phyloP scores from a whole-genome alignment of 2,329 filamentous ascomycete species.

The Raffaelea ambrosiae region DNA sequence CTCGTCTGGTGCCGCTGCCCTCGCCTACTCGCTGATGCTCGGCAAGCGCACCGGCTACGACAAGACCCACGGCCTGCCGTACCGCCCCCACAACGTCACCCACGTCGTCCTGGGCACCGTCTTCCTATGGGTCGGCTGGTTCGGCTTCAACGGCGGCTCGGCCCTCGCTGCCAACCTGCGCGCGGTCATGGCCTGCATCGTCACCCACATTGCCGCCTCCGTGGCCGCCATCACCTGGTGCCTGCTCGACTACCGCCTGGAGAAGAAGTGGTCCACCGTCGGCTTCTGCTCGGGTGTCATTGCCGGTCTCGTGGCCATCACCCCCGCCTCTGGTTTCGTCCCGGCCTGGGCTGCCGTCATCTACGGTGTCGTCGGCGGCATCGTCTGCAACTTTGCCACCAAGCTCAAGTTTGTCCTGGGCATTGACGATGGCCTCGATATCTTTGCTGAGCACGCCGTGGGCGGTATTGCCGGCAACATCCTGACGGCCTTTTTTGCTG shows the following conservation, averaged over 20 bases:
- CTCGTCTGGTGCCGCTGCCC: conserved; percentile 60
- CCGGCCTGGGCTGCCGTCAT: conserved; percentile 54
- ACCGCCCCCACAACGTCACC: conserved; percentile 66
- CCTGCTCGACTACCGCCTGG: conserved; percentile 80
- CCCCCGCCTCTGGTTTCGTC: conserved; percentile 73
- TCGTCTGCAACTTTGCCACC: conserved; percentile 76
- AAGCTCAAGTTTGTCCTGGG: conserved; percentile 69
- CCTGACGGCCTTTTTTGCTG: conserved; percentile 68
- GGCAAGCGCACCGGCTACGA: conserved; percentile 59
- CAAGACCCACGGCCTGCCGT: conserved; percentile 52
- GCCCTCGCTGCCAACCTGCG: conserved; percentile 77
- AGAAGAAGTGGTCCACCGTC: conserved; percentile 88
- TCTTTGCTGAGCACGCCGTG: conserved; percentile 83
- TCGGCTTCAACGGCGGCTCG: conserved; percentile 87
- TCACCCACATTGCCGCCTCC: conserved; percentile 80
- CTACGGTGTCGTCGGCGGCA: conserved; percentile 50
- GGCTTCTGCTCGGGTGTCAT: conserved; percentile 89
- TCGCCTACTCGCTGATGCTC: conserved; percentile 66
- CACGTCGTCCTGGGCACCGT: conserved; percentile 66
- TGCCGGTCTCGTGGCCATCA: conserved; percentile 79
- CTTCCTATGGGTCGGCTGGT: conserved; percentile 89
- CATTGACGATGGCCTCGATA: conserved; percentile 81
- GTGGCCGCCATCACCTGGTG: conserved; percentile 78
- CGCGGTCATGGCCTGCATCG: conserved; percentile 80
- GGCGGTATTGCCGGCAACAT: conserved; percentile 76